Percentiles rank a stretch among this genome's conserved stretches.
phyloP scores from a whole-genome alignment of 768 basidiomycete species.

The Leccinum olivaceopallidum region DNA sequence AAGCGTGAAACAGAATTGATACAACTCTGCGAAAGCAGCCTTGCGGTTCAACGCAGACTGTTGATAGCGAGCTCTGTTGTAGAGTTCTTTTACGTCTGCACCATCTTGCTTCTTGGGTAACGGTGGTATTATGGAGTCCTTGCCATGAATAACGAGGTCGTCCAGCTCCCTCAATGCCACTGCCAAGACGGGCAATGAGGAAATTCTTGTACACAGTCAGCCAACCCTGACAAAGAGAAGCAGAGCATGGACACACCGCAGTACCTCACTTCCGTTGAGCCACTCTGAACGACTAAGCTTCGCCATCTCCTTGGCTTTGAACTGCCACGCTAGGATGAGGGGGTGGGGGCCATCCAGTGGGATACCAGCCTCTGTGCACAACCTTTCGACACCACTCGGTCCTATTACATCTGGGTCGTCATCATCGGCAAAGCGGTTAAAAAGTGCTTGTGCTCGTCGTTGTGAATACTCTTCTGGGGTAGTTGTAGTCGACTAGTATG shows the following conservation, averaged over 20 bases:
- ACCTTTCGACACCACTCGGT: conserved; percentile 67
- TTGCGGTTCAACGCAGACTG: conserved; percentile 49
- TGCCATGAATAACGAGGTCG: conserved; percentile 53
- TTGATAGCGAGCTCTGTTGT: conserved; percentile 54
- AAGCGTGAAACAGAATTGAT: conserved; percentile 68
- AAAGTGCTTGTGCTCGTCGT: conserved; percentile 53
- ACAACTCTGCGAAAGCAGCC: conserved; percentile 62
- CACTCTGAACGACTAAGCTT: conserved; percentile 71
- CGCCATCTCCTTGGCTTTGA: conserved; percentile 70
- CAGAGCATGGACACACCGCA: conserved; percentile 39
- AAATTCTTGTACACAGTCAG: conserved; percentile 40
- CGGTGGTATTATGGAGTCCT: conserved; percentile 36
- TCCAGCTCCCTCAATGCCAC: conserved; percentile 61
- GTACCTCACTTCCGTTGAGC: conserved; percentile 51
- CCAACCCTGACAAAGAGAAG: background rate
- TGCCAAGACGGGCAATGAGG: conserved; percentile 49
- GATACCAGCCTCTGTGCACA: conserved; percentile 71
- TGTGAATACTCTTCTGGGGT: conserved; percentile 44
- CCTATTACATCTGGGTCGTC: conserved; percentile 54
- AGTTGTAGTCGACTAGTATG: conserved; percentile 7
- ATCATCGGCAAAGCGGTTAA: conserved; percentile 62
- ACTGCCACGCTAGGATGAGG: conserved; percentile 75
- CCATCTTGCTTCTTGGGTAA: conserved; percentile 36
- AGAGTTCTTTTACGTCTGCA: conserved; percentile 40
- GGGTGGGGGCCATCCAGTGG: conserved; percentile 73